Evolutionary conservation across 768 basidiomycete species (phyloP).

Genomic region (Mycena olivaceomarginata): DNA sequence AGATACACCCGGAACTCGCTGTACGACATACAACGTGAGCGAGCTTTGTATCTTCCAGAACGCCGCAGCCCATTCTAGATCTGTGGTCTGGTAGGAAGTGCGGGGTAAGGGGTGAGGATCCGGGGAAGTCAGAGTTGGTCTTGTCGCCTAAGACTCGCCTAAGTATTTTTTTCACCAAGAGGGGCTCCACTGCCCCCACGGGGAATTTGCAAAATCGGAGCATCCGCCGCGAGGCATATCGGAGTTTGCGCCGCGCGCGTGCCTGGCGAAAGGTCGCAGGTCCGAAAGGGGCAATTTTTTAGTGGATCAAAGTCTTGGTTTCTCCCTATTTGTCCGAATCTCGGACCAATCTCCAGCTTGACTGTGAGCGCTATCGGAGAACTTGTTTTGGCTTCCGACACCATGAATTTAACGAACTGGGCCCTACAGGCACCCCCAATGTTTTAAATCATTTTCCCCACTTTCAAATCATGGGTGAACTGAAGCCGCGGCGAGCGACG

Average conservation of each 20-base stretch:
- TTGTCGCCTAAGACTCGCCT: neutral
- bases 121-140: neutral
- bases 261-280: neutral
- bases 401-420: too few relatives aligned
- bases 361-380: too few relatives aligned
- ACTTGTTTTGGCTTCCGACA: too few relatives aligned
- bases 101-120: constrained; percentile 7
- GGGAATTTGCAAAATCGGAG: constrained; percentile 5
- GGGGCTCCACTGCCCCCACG: neutral
- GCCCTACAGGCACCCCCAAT: too few relatives aligned
- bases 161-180: constrained; percentile 16
- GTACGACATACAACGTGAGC: constrained; percentile 29
- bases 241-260: constrained; percentile 3
- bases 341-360: too few relatives aligned
- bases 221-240: constrained; percentile 1
- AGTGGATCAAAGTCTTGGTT: too few relatives aligned
- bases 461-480: too few relatives aligned
- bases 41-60: constrained; percentile 32
- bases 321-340: too few relatives aligned
- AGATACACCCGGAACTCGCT: neutral
- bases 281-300: neutral
- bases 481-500: too few relatives aligned
- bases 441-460: too few relatives aligned
- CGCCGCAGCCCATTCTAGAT: constrained; percentile 31
- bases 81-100: neutral